Evolutionary conservation across 2,329 filamentous ascomycete genomes (phyloP).

Genomic region (Colletotrichum incanum): DNA sequence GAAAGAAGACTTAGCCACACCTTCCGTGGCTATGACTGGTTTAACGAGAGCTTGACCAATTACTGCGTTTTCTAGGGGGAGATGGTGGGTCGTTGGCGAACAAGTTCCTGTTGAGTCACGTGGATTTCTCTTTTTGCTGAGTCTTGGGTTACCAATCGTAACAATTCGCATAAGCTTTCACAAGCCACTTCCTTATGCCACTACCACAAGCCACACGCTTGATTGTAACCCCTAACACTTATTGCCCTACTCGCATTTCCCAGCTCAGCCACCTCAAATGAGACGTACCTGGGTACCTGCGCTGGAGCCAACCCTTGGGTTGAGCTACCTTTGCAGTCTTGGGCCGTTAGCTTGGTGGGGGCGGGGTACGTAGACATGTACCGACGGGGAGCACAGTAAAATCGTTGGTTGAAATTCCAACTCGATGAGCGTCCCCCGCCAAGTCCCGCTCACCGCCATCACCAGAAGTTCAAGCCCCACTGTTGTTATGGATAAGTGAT

Average conservation of each 20-base stretch:
- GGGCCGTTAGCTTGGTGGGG: background rate
- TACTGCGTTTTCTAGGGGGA: background rate
- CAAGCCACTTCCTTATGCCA: background rate
- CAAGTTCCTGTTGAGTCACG: background rate
- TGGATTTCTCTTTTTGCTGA: background rate
- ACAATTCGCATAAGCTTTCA: background rate
- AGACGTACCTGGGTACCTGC: background rate
- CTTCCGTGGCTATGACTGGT: background rate
- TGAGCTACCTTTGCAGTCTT: background rate
- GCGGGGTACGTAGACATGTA: background rate
- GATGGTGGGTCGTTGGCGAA: background rate
- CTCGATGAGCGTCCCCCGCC: background rate
- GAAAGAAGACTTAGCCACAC: slow-evolving; percentile 14
- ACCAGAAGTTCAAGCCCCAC: background rate
- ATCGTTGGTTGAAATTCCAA: background rate
- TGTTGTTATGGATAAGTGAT: background rate
- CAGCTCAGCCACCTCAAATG: background rate
- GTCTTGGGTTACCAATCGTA: background rate
- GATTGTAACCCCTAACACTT: too few relatives aligned
- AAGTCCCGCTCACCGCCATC: background rate
- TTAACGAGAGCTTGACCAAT: slow-evolving; percentile 5
- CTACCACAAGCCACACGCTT: background rate
- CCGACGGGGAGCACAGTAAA: background rate
- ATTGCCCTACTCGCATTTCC: background rate
- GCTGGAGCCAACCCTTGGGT: too few relatives aligned